Conservation (phyloP, 192 early-diverging fungal genomes). For the Umbelopsis sp. region DNA sequence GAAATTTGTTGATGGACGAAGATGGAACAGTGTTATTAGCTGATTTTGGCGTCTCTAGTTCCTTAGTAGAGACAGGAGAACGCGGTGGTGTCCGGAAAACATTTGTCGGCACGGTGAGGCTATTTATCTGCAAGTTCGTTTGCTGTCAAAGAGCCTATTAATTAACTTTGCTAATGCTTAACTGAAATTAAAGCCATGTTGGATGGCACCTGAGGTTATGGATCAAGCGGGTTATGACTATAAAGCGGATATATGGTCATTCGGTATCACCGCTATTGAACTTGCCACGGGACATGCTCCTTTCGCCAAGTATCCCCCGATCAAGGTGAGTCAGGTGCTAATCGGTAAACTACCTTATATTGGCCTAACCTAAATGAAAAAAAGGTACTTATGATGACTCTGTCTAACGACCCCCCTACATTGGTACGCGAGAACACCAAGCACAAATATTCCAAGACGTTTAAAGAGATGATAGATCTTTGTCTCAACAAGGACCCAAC, state of each 20-base stretch:
- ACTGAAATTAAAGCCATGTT: conserved; percentile 49
- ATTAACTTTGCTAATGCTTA: not conserved
- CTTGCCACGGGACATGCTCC: conserved; percentile 87
- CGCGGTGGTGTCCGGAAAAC: conserved; percentile 64
- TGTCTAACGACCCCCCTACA: conserved; percentile 86
- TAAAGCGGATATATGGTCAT: conserved; percentile 92
- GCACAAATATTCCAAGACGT: conserved; percentile 74
- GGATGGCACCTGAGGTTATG: conserved; percentile 88
- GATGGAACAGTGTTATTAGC: conserved; percentile 65
- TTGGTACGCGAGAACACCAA: conserved; percentile 73
- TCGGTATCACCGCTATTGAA: conserved; percentile 88
- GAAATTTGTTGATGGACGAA: conserved; percentile 69
- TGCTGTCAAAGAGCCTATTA: not conserved
- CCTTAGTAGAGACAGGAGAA: conserved; percentile 67
- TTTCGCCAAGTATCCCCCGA: conserved; percentile 84
- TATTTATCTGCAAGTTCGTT: not conserved
- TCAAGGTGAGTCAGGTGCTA: conserved; percentile 61
- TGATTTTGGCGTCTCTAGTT: conserved; percentile 74
- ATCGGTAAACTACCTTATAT: conserved; percentile 10
- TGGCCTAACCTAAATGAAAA: not conserved
- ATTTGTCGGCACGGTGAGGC: conserved; percentile 69
- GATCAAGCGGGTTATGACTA: conserved; percentile 88
- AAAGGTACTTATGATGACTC: conserved; percentile 85
- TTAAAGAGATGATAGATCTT: conserved; percentile 87
- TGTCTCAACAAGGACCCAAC: conserved; percentile 82